Percentiles rank a stretch among this genome's conserved stretches.
Evolutionary conservation across 2,329 filamentous ascomycete genomes (phyloP).

Genomic region (Ophiostoma populinum): DNA sequence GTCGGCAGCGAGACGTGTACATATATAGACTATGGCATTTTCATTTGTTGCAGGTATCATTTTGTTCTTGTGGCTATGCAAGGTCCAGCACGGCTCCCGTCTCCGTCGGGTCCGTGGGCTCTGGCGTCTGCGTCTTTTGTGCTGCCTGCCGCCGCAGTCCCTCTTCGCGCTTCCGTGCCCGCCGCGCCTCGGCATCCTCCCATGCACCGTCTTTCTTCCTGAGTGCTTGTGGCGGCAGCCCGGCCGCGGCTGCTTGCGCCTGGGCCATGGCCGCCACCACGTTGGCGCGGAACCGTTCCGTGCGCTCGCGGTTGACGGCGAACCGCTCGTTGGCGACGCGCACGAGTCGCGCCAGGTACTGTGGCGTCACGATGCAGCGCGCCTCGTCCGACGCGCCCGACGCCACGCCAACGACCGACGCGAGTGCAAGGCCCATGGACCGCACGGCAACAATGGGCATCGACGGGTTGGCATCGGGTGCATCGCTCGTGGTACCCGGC

Average conservation of each 20-base stretch:
- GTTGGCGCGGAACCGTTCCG: constrained; percentile 41
- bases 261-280: constrained; percentile 22
- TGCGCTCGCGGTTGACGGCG: constrained; percentile 48
- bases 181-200: constrained; percentile 35
- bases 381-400: constrained; percentile 9
- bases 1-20: too few relatives aligned
- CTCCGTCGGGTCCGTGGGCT: constrained; percentile 13
- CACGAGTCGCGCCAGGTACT: constrained; percentile 51
- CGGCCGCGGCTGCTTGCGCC: constrained; percentile 11
- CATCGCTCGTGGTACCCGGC: background rate
- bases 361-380: constrained; percentile 39
- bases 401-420: constrained; percentile 56
- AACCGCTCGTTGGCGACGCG: constrained; percentile 61
- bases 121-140: constrained; percentile 16
- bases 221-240: background rate
- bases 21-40: constrained; percentile 1
- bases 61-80: background rate
- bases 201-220: constrained; percentile 26
- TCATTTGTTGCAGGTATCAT: background rate
- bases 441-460: constrained; percentile 70
- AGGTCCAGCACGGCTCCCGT: background rate
- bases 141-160: constrained; percentile 24
- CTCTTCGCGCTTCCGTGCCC: constrained; percentile 39
- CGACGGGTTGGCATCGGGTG: constrained; percentile 17
- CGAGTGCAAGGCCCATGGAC: constrained; percentile 65